Conservation (phyloP, 2,329 filamentous ascomycete genomes). For the Thermochaetoides dissita region DNA sequence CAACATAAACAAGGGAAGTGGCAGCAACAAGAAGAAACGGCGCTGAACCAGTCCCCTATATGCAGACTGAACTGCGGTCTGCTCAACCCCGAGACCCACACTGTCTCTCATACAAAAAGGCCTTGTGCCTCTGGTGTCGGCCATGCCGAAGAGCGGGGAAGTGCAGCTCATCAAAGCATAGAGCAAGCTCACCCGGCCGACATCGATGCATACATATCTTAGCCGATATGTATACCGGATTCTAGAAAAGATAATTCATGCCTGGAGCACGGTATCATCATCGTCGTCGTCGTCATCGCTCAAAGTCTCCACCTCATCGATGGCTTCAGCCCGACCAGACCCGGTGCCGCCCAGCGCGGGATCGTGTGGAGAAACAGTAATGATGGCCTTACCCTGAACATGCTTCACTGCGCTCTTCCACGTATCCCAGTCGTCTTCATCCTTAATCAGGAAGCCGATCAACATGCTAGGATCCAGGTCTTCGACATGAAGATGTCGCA, state of each 20-base stretch:
- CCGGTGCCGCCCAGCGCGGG: constrained; percentile 36
- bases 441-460: constrained; percentile 76
- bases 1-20: constrained; percentile 13
- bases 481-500: constrained; percentile 68
- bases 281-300: constrained; percentile 60
- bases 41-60: neutral
- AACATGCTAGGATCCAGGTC: constrained; percentile 99
- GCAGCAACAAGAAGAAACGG: constrained; percentile 21
- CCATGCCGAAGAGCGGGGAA: no score
- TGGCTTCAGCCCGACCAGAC: constrained; percentile 52
- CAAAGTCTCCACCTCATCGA: constrained; percentile 81
- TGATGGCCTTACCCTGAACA: constrained; percentile 68
- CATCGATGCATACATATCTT: neutral
- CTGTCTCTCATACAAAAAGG: no score
- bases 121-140: no score
- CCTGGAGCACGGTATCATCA: constrained; percentile 24
- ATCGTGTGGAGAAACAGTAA: constrained; percentile 66
- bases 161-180: no score
- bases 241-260: constrained; percentile 1
- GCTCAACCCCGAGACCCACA: no score
- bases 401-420: constrained; percentile 69
- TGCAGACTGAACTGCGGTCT: no score
- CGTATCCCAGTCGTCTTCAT: constrained; percentile 67
- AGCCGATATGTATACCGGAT: no score
- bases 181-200: no score